Base-by-base conservation (phyloP, 768 basidiomycete genomes). In the Lactarius vividus region DNA sequence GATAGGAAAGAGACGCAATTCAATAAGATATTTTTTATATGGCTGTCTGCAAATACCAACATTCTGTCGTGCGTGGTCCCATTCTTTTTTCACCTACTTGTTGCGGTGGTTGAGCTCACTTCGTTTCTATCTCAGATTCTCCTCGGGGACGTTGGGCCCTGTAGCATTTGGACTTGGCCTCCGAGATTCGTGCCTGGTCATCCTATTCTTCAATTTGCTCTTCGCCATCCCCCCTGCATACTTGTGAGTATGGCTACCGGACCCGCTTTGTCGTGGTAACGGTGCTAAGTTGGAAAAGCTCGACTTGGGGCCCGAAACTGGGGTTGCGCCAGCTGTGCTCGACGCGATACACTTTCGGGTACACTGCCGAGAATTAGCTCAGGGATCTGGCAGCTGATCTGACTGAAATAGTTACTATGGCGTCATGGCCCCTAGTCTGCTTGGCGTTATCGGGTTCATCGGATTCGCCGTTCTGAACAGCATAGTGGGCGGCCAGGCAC, bases 321-420 rank as follows among this genome's bases (percentile, higher is more conserved):
- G 94, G 94, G 13, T 83, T 88, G 72, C 83, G 92, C 23, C 88
- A 94, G 71, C 92, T 95, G 91, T 85, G 91, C 26, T 83, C 85
- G 53, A 87, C 92, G 2, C 77, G 85, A 29, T 87, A 85, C 72
- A 82, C 77, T 62, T 84, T 85, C 70, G 85, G 85, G 81, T 82
- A 16, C 7, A 77, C 72, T 72, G 74, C 57, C 78, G 15, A 23
- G 15, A 49, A 3, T 49, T 10, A n/a, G 28, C 15, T 16, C 29
- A 5, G 54, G 1, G 59, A 31, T n/a, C 49, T 40, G 9, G 4
- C 20, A 37, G 8, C 53, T 18, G 42, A 55, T 18, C 15, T 5
- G 29, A 33, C 20, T 16, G 71, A 75, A 72, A 57, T 70, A 88
- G 88, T 18, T 84, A 83, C 71, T 87, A 82, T 63, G 88, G 84